Conservation (phyloP, 192 early-diverging fungal genomes). For the Rhizophagus clarus region DNA sequence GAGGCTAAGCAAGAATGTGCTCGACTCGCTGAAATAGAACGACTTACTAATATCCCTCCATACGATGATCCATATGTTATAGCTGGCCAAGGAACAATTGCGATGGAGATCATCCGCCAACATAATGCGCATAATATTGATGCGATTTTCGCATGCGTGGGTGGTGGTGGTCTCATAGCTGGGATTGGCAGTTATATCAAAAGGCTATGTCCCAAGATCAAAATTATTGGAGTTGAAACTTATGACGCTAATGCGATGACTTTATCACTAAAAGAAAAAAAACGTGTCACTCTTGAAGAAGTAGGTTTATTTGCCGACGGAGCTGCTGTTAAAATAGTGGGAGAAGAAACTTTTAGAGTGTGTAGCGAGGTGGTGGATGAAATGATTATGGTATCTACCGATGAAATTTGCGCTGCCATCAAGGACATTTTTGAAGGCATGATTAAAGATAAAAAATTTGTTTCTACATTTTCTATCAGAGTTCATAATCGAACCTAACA, state of each 20-base stretch:
- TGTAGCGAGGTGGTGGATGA: conserved; percentile 83
- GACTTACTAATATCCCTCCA: conserved; percentile 92
- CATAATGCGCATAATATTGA: conserved; percentile 66
- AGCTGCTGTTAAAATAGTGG: conserved; percentile 91
- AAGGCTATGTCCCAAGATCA: conserved; percentile 82
- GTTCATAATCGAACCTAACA: not conserved
- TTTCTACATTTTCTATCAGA: not conserved
- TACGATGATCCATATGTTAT: conserved; percentile 98
- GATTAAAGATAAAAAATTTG: not conserved
- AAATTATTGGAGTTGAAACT: conserved; percentile 92
- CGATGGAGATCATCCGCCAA: conserved; percentile 81
- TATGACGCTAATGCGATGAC: conserved; percentile 90
- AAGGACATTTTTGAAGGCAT: conserved; percentile 80
- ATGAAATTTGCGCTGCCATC: conserved; percentile 95
- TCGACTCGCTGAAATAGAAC: conserved; percentile 66
- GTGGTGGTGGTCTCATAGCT: conserved; percentile 92
- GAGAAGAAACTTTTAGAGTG: conserved; percentile 85
- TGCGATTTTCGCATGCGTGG: conserved; percentile 90
- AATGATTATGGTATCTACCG: conserved; percentile 87
- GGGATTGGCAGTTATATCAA: conserved; percentile 95
- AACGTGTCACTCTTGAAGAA: conserved; percentile 69
- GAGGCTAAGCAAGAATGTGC: conserved; percentile 88
- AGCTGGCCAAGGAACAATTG: conserved; percentile 98
- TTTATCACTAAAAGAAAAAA: conserved; percentile 65
- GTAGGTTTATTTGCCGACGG: conserved; percentile 98